phyloP scores from a whole-genome alignment of 1,284 basidiomycete genomes.

The Tranzscheliella williamsii region DNA sequence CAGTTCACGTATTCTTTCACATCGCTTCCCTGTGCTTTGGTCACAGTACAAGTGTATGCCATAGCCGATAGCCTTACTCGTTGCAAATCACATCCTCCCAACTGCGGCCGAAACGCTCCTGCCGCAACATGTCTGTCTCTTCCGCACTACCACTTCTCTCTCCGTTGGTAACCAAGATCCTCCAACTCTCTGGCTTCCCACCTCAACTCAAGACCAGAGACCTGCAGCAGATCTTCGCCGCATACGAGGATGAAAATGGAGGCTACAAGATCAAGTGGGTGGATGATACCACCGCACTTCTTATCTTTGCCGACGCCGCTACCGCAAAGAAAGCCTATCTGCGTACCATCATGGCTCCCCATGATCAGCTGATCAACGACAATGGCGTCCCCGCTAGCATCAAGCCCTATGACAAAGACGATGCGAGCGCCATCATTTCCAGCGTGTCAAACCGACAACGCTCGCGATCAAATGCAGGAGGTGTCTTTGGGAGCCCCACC shows the following conservation, averaged over 20 bases:
- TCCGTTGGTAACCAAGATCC: slow-evolving; percentile 91
- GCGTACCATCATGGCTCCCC: slow-evolving; percentile 74
- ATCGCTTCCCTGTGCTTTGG: too few relatives aligned
- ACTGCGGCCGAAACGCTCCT: too few relatives aligned
- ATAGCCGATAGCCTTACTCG: too few relatives aligned
- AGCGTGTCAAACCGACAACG: slow-evolving; percentile 71
- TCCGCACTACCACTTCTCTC: slow-evolving; percentile 64
- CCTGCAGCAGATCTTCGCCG: slow-evolving; percentile 84
- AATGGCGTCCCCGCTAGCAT: slow-evolving; percentile 67
- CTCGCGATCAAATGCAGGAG: slow-evolving; percentile 49
- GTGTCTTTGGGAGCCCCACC: slow-evolving; percentile 24
- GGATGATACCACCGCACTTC: slow-evolving; percentile 91
- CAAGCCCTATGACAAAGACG: slow-evolving; percentile 88
- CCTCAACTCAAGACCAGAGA: slow-evolving; percentile 96
- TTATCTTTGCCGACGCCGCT: slow-evolving; percentile 77
- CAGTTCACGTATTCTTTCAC: too few relatives aligned
- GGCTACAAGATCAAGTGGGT: slow-evolving; percentile 99
- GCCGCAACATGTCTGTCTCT: slow-evolving; percentile 25
- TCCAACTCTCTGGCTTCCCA: slow-evolving; percentile 85
- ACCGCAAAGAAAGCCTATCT: slow-evolving; percentile 87
- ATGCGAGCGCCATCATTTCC: slow-evolving; percentile 85
- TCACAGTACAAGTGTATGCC: too few relatives aligned
- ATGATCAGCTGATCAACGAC: slow-evolving; percentile 64
- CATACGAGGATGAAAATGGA: slow-evolving; percentile 82
- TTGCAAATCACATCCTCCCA: too few relatives aligned